These are phyloP conservation scores for Pseudocercospora eumusae DNA, from an alignment of 2,329 filamentous ascomycete species.

Conservation along the genomic window DNA sequence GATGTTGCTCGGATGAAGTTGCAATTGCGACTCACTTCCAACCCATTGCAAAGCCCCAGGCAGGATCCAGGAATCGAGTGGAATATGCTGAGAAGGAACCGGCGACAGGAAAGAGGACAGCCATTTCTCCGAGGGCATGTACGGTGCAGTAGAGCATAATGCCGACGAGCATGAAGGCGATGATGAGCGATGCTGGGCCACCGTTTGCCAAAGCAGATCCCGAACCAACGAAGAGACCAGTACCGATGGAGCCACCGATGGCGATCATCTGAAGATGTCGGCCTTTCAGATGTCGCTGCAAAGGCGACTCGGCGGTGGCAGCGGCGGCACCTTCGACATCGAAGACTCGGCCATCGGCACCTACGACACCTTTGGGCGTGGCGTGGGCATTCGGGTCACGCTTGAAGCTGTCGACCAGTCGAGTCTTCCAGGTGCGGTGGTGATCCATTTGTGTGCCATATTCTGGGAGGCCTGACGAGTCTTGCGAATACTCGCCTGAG, in stretches of 20 bases:
- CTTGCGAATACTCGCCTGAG: slow-evolving; percentile 22
- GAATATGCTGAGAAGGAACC: slow-evolving; percentile 42
- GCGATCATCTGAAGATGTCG: slow-evolving; percentile 97
- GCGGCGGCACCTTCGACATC: slow-evolving; percentile 63
- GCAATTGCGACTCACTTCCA: slow-evolving; percentile 41
- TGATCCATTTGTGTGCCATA: slow-evolving; percentile 32
- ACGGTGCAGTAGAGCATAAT: slow-evolving; percentile 40
- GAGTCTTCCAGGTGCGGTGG: slow-evolving; percentile 29
- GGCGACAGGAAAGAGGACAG: slow-evolving; percentile 40
- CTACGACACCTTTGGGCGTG: slow-evolving; percentile 49
- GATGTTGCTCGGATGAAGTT: too few species aligned
- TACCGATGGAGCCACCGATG: slow-evolving; percentile 53
- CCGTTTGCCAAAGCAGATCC: slow-evolving; percentile 38
- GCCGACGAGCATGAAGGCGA: slow-evolving; percentile 38
- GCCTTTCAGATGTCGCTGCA: slow-evolving; percentile 74
- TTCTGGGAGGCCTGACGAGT: slow-evolving; percentile 26
- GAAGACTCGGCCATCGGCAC: slow-evolving; percentile 58
- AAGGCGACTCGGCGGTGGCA: slow-evolving; percentile 69
- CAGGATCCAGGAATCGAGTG: slow-evolving; percentile 40
- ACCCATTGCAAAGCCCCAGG: slow-evolving; percentile 43
- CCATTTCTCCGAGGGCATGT: slow-evolving; percentile 41
- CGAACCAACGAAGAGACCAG: slow-evolving; percentile 41
- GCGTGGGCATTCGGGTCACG: slow-evolving; percentile 60
- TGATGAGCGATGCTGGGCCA: slow-evolving; percentile 40
- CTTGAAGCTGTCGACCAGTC: slow-evolving; percentile 63